Evolutionary conservation across 768 basidiomycete genomes (phyloP), one percentile per base, ranked within the genome.

Genomic region (Paxillus involutus): DNA sequence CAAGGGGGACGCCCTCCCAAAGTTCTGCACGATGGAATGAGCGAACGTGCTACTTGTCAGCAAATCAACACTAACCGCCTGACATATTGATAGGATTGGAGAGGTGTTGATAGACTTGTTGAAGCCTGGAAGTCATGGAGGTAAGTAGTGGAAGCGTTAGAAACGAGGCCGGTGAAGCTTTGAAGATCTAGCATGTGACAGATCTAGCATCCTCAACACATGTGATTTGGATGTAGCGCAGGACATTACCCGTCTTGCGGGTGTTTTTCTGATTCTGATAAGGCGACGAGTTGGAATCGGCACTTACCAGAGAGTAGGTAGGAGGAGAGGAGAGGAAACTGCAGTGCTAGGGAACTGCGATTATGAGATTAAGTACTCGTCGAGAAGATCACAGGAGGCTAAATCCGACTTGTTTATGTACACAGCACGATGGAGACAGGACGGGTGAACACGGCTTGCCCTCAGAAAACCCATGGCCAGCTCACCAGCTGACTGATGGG

Each of bases 1-100:
- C 91, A 57, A 91, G 83, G 37, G 89, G 88, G 24, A 94, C 87
- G 52, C 73, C 68, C 57, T 85, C 75, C 90, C 90, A 94, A 47
- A 74, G 68, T 77, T 91, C 89, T 91, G 70, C 47, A 17, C 40
- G n/a, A 46, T 45, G 10, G 29, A 32, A 51, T 49, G 41, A 49
- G 24, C 17, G 43, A 49, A 13, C 33, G 19, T 44, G 10, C 17
- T 44, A 36, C 43, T 29, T 30, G 30, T 2, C 7, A 42, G 44
- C 52, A 51, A 49, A 68, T 58, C 55, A 56, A 36, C 41, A 60
- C 80, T 52, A 67, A 85, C 86, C 85, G 70, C 77, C 78, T 26
- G 77, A 75, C 82, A 83, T 84, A 57, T 33, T 73, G 39, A 55
- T 67, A 60, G 64, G 60, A 56, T 63, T 64, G 43, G 69, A 65